Percentiles rank a stretch among this genome's conserved stretches.
Evolutionary conservation across 2,329 filamentous ascomycete species (phyloP).

Genomic region (Colletotrichum falcatum): DNA sequence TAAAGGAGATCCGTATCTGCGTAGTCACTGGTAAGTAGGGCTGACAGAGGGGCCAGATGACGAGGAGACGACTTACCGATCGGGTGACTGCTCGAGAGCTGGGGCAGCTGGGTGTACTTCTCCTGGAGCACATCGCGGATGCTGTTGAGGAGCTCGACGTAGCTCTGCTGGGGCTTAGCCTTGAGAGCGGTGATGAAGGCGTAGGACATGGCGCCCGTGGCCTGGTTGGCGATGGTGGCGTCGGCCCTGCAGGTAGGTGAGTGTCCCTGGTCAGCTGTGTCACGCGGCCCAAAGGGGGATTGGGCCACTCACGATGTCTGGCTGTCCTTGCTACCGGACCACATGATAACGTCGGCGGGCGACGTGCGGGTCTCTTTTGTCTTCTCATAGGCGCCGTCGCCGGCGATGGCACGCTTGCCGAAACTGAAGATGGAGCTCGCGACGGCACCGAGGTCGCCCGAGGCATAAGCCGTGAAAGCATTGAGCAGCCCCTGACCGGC

Average conservation of each 20-base stretch:
- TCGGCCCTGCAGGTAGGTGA: constrained; percentile 73
- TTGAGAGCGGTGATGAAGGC: constrained; percentile 93
- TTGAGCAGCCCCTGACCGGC: constrained; percentile 78
- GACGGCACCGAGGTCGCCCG: constrained; percentile 86
- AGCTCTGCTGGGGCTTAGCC: constrained; percentile 95
- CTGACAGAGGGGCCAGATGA: constrained; percentile 31
- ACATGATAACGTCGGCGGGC: constrained; percentile 96
- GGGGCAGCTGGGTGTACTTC: constrained; percentile 95
- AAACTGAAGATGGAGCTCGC: constrained; percentile 83
- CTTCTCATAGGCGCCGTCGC: constrained; percentile 82
- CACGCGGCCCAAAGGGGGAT: neutral
- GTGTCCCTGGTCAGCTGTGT: constrained; percentile 8
- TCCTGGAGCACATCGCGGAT: constrained; percentile 88
- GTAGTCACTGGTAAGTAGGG: neutral
- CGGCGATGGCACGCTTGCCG: constrained; percentile 82
- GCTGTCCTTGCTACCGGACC: constrained; percentile 94
- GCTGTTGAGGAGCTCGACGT: constrained; percentile 94
- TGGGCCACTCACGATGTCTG: constrained; percentile 78
- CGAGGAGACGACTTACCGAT: constrained; percentile 73
- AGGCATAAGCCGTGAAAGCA: constrained; percentile 82
- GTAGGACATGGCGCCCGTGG: constrained; percentile 98
- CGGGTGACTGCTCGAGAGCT: constrained; percentile 95
- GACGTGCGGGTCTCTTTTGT: constrained; percentile 91
- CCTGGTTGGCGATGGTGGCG: constrained; percentile 86
- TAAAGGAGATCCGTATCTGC: constrained; percentile 38